These are phyloP conservation scores for Malassezia furfur DNA, from an alignment of 1,284 basidiomycete species.

Conservation along the genomic window DNA sequence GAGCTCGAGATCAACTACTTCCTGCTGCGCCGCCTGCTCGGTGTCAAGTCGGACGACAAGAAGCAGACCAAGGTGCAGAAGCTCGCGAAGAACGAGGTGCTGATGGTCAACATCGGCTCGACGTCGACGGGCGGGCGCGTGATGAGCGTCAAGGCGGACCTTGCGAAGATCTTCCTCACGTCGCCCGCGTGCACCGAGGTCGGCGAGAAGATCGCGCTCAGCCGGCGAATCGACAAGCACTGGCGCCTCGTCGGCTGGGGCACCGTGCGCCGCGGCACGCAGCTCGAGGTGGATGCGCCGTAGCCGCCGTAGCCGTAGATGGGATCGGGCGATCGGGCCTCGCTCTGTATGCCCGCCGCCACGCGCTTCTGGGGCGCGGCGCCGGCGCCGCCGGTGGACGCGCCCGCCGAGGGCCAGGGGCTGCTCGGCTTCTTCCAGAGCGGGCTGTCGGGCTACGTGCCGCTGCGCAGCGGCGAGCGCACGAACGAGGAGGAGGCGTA, in stretches of 20 bases:
- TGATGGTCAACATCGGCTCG: constrained; percentile 54
- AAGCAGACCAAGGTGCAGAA: constrained; percentile 89
- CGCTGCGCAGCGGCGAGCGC: constrained; percentile 68
- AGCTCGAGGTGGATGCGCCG: constrained; percentile 34
- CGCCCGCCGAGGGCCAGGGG: constrained; percentile 1
- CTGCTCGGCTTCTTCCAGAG: constrained; percentile 50
- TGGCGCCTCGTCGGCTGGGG: constrained; percentile 61
- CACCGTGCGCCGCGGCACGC: constrained; percentile 38
- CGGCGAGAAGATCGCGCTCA: constrained; percentile 46
- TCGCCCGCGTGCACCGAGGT: constrained; percentile 46
- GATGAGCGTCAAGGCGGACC: constrained; percentile 43
- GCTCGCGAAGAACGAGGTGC: constrained; percentile 80
- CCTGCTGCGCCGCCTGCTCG: constrained; percentile 68
- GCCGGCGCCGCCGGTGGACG: not conserved
- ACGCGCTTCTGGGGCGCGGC: not conserved
- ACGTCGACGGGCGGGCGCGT: constrained; percentile 41
- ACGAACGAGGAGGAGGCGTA: constrained; percentile 94
- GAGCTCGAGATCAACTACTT: constrained; percentile 70
- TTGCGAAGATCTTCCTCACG: constrained; percentile 47
- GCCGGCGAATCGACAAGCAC: constrained; percentile 65
- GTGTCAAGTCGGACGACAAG: constrained; percentile 95
- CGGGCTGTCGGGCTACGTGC: constrained; percentile 67
- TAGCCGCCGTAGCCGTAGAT: not conserved
- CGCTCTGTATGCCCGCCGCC: not conserved
- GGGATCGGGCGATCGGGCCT: not conserved